Evolutionary conservation across 148 eudicot species (phyloP).

Genomic region (Persicaria maculosa): DNA sequence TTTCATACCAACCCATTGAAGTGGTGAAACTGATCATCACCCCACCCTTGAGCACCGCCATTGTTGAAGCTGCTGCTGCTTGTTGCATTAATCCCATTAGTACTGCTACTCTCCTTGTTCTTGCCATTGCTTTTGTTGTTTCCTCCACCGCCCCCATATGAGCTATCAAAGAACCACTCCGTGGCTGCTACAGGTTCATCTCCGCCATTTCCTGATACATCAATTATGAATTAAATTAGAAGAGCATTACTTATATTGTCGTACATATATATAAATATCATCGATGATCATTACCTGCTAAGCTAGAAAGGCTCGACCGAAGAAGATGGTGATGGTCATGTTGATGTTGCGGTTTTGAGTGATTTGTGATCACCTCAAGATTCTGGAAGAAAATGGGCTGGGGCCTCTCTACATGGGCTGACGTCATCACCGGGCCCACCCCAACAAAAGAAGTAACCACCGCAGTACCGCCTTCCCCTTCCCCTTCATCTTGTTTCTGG

Average conservation of each 20-base stretch:
- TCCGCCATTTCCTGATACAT: background rate
- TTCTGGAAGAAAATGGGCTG: constrained; percentile 46
- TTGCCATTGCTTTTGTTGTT: no score
- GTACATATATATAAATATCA: background rate
- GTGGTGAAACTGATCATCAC: background rate
- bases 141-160: constrained; percentile 7
- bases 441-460: background rate
- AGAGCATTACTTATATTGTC: background rate
- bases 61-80: background rate
- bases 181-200: constrained; percentile 25
- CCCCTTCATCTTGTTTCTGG: background rate
- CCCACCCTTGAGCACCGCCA: background rate
- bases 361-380: constrained; percentile 17
- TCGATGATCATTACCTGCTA: background rate
- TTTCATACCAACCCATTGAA: constrained; percentile 1
- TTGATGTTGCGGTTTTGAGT: constrained; percentile 5
- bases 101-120: background rate
- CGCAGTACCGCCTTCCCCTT: background rate
- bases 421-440: background rate
- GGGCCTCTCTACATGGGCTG: constrained; percentile 23
- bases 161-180: constrained; percentile 44
- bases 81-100: background rate
- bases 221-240: background rate
- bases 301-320: no score
- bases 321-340: background rate